Evolutionary conservation across 1,284 basidiomycete genomes (phyloP).

Genomic region (Schizophyllum commune): DNA sequence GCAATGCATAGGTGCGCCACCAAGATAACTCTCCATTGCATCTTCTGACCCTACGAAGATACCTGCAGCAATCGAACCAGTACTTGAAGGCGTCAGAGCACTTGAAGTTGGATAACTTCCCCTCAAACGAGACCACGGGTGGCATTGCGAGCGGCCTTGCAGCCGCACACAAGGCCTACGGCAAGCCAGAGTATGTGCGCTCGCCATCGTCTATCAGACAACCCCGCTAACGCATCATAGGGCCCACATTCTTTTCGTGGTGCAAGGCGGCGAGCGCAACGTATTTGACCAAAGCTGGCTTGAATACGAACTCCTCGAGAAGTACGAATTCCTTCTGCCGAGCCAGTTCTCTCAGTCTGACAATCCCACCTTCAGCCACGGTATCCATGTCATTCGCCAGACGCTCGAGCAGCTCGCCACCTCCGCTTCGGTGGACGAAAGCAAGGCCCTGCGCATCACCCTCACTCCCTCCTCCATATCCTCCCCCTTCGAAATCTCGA

Average conservation of each 20-base stretch:
- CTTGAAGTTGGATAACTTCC: conserved; percentile 55
- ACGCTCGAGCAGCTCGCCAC: conserved; percentile 64
- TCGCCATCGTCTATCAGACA: neutral
- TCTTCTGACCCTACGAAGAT: conserved; percentile 35
- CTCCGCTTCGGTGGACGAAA: conserved; percentile 39
- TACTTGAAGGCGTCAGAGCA: conserved; percentile 58
- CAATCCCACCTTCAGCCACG: conserved; percentile 41
- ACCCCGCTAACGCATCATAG: conserved; percentile 25
- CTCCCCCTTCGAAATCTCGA: conserved; percentile 58
- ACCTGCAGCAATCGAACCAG: conserved; percentile 55
- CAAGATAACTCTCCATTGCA: neutral
- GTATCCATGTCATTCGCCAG: conserved; percentile 65
- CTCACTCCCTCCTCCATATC: conserved; percentile 18
- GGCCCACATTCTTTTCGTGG: conserved; percentile 80
- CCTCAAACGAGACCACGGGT: conserved; percentile 65
- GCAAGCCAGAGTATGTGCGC: conserved; percentile 37
- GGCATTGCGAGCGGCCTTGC: conserved; percentile 75
- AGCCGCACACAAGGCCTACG: conserved; percentile 73
- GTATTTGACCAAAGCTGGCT: conserved; percentile 91
- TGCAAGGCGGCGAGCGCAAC: conserved; percentile 89
- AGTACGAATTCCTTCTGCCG: conserved; percentile 33
- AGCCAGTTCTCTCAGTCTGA: neutral
- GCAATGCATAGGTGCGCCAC: conserved; percentile 65
- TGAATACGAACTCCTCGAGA: conserved; percentile 79
- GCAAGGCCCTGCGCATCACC: conserved; percentile 31